A percentile compares a stretch with the other conserved stretches of the same genome.
phyloP scores from a whole-genome alignment of 2,329 filamentous ascomycete species.

The Biscogniauxia sp. region DNA sequence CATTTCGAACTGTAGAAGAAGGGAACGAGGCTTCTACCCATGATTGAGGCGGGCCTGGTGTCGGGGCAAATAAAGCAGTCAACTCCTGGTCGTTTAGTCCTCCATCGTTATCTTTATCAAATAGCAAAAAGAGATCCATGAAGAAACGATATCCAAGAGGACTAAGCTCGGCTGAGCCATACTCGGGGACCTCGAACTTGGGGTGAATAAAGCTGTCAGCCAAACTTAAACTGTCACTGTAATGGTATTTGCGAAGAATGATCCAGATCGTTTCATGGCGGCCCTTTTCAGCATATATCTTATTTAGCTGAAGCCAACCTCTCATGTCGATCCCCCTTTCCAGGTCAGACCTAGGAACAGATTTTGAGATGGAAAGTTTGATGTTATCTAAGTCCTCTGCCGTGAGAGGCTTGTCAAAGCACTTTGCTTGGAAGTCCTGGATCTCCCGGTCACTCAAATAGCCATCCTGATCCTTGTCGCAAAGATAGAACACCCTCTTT shows the following conservation, averaged over 20 bases:
- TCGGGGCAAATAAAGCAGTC: conserved; percentile 84
- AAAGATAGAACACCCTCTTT: conserved; percentile 89
- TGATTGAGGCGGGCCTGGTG: conserved; percentile 80
- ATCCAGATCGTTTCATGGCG: conserved; percentile 99
- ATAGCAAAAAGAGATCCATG: conserved; percentile 90
- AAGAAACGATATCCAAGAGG: conserved; percentile 96
- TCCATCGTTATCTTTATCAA: conserved; percentile 97
- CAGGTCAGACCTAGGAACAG: conserved; percentile 59
- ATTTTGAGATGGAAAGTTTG: conserved; percentile 78
- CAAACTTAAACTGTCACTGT: conserved; percentile 90
- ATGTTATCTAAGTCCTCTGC: conserved; percentile 84
- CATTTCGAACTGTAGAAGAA: conserved; percentile 89
- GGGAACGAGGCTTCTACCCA: conserved; percentile 91
- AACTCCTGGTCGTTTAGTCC: conserved; percentile 86
- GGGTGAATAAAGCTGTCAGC: conserved; percentile 90
- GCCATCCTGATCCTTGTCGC: conserved; percentile 94
- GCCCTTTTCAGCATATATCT: conserved; percentile 94
- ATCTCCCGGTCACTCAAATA: conserved; percentile 89
- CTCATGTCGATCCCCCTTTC: conserved; percentile 74
- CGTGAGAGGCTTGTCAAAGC: conserved; percentile 84
- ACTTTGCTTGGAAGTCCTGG: conserved; percentile 84
- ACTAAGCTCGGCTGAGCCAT: conserved; percentile 88
- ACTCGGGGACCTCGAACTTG: conserved; percentile 90
- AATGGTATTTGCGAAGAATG: conserved; percentile 90
- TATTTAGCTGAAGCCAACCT: conserved; percentile 89